Percentiles rank a stretch among this genome's conserved stretches.
Conservation (phyloP, 331 rosid genomes). For the Telfairia occidentalis region DNA sequence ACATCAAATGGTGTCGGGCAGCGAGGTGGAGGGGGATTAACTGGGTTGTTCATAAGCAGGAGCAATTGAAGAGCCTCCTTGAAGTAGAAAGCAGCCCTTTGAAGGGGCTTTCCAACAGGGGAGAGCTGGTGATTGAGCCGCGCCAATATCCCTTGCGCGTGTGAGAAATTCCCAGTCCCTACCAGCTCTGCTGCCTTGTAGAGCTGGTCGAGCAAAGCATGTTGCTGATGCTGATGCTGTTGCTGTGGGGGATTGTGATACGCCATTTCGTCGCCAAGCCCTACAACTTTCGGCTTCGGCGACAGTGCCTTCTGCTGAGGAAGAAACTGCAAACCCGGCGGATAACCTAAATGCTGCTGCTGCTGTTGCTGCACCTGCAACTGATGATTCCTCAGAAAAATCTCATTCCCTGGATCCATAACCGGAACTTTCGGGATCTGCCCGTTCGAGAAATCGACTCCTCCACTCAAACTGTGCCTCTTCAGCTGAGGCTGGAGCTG, state of each 20-base stretch:
- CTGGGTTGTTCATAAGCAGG: slow-evolving; percentile 23
- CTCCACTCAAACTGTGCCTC: slow-evolving; percentile 26
- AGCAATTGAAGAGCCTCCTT: slow-evolving; percentile 43
- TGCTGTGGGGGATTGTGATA: slow-evolving; percentile 14
- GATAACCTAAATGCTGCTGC: slow-evolving; percentile 26
- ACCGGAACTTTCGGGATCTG: slow-evolving; percentile 26
- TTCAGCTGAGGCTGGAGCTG: slow-evolving; percentile 26
- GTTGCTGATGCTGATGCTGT: slow-evolving; percentile 19
- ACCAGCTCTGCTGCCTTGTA: slow-evolving; percentile 40
- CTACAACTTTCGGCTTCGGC: slow-evolving; percentile 21
- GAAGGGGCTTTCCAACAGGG: slow-evolving; percentile 39
- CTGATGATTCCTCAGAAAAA: slow-evolving; percentile 22
- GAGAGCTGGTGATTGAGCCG: slow-evolving; percentile 55
- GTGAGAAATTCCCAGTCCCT: slow-evolving; percentile 29
- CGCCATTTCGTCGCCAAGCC: slow-evolving; percentile 3
- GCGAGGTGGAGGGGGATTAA: slow-evolving; percentile 17
- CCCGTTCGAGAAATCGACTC: slow-evolving; percentile 13
- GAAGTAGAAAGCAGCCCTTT: slow-evolving; percentile 46
- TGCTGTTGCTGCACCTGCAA: slow-evolving; percentile 16
- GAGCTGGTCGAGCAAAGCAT: slow-evolving; percentile 36
- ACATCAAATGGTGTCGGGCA: slow-evolving; percentile 31
- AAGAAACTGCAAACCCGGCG: slow-evolving; percentile 9
- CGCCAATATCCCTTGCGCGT: slow-evolving; percentile 52
- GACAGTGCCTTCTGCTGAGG: slow-evolving; percentile 7
- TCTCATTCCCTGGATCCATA: slow-evolving; percentile 23